phyloP scores from a whole-genome alignment of 441 rosid genomes.

The Kokia cookei region DNA sequence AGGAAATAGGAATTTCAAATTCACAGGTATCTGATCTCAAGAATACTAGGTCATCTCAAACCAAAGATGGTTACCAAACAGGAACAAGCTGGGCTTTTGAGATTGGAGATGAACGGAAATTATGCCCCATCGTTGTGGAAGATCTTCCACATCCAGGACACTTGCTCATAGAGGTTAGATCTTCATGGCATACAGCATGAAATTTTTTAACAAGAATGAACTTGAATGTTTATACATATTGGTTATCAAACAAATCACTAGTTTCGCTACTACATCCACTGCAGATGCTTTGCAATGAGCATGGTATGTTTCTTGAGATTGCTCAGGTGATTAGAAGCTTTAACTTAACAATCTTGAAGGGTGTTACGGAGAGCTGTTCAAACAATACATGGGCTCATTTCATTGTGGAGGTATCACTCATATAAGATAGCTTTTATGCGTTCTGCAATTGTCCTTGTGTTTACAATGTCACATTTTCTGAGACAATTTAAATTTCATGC shows the following conservation, averaged over 20 bases:
- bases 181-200: too few species aligned
- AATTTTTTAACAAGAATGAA: background rate
- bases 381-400: slow-evolving; percentile 31
- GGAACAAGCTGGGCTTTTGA: slow-evolving; percentile 49
- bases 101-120: slow-evolving; percentile 28
- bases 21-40: slow-evolving; percentile 27
- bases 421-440: slow-evolving; percentile 2
- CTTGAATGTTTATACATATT: background rate
- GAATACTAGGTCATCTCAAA: slow-evolving; percentile 21
- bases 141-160: slow-evolving; percentile 54
- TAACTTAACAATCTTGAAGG: slow-evolving; percentile 47
- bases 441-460: background rate
- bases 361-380: slow-evolving; percentile 30
- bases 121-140: slow-evolving; percentile 55
- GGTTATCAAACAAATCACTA: background rate
- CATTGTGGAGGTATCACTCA: slow-evolving; percentile 48
- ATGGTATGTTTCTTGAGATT: slow-evolving; percentile 45
- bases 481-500: background rate
- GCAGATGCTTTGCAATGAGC: slow-evolving; percentile 63
- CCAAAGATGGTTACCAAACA: slow-evolving; percentile 10
- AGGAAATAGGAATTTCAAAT: background rate
- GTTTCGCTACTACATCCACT: background rate
- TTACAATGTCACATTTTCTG: background rate
- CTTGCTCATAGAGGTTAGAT: slow-evolving; percentile 54
- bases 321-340: slow-evolving; percentile 45